Evolutionary conservation across 371 early-diverging fungal genomes (phyloP), one percentile per base, ranked within the genome.

Genomic region (Funneliformis caledonium): DNA sequence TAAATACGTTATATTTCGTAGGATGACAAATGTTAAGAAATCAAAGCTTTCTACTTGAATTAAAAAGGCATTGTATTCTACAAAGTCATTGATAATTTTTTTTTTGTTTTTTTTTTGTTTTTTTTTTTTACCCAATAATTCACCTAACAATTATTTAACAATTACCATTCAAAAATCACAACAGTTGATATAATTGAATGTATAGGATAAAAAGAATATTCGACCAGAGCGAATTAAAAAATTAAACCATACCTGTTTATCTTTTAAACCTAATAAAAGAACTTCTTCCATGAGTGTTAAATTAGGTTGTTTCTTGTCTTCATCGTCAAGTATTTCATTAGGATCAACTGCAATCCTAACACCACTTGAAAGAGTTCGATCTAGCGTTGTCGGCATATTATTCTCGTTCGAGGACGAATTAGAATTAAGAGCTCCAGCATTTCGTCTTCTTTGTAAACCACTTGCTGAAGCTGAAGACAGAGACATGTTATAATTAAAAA

Each of bases 251-350:
- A 94, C 97, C 90, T 96, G 95, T 82, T 92, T 92, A 84, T 98
- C 98, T 86, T 98, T 98, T 65, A 97, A 88, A 10, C 98, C 98
- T 73, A 98, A 84, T 78, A 98, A 87, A 76, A 98, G 85, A 11
- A 98, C 92, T 82, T 98, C 97, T 83, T 98, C 98, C 93, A 98
- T 92, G 26, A 98, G 85, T 4, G 97, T 97, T 64, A 98, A 85
- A 84, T 88, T 85, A 7, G 95, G 95, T 61, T 76, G 76, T 16
- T 64, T 60, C 33, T 61, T 75, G 42, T 81, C 81, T 62, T 60
- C 61, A 31, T 76, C 62, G 37, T 73, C 81, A n/a, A 33, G 60
- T 22, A 65, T 10, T 26, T 81, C 81, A 50, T 76, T 64, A 45
- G 76, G 75, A 75, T 76, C 81, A 26, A 81, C 76, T 8, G 76